Evolutionary conservation across 2,329 filamentous ascomycete genomes (phyloP), one percentile per base, ranked within the genome.

Genomic region (Scolecobasidium constrictum): DNA sequence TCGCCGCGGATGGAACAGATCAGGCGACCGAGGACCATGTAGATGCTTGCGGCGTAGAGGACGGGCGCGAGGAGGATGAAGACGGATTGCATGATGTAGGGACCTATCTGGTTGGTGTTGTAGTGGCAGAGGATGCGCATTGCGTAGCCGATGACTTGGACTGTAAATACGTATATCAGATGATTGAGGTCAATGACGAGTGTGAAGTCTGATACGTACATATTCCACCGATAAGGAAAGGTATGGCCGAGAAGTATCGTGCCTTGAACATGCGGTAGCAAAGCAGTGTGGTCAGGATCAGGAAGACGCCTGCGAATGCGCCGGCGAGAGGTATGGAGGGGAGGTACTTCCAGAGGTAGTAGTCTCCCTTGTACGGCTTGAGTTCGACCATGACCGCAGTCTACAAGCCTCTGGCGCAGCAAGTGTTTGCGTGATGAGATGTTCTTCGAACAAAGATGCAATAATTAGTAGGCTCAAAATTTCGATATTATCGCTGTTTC

Each of bases 61-160:
- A 64, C 64, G 2, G 69, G 69, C 2, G 64, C 67, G 18, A 72
- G 58, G 4, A 72, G 60, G 38, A 71, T 58, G 49, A 71, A 60
- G 21, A 70, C 48, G 13, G 55, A 58, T 46, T 68, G 61, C 44
- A 70, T 54, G 40, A 67, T 60, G 52, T 62, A 71, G 57, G 2
- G 64, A 64, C 43, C 62, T 64, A 42, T 57, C 41, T 67, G 52
- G 31, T 57, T 58, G 13, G 60, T 57, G 37, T 71, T 54, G 0
- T 49, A 41, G 0, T 60, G 56, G 0, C 66, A 67, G 18, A 70
- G 49, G 4, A 66, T 56, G 41, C 74, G 67, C 12, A 65, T 69
- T 28, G 71, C 52, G 50, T 75, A 76, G 13, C 73, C 73, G 16
- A 75, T 57, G 0, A 59, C 54, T 50, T 76, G 69, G 52, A 74